These are phyloP conservation scores for Colletotrichum tofieldiae DNA, from an alignment of 2,329 filamentous ascomycete species.

Conservation along the genomic window DNA sequence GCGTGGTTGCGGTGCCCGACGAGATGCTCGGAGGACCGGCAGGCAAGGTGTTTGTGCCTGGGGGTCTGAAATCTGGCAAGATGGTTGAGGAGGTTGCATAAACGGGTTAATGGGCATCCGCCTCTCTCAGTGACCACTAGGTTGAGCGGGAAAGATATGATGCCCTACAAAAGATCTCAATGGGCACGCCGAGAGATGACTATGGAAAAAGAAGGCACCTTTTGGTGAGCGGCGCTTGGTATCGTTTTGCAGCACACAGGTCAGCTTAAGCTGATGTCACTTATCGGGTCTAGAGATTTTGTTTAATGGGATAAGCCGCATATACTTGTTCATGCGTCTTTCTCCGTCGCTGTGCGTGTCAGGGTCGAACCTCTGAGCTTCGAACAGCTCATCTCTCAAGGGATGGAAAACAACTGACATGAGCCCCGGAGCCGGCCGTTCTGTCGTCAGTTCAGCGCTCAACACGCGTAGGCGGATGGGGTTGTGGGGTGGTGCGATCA, in stretches of 20 bases:
- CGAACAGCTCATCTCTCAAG: background rate
- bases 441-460: slow-evolving; percentile 5
- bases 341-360: background rate
- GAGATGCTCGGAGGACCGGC: slow-evolving; percentile 77
- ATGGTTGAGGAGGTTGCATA: slow-evolving; percentile 71
- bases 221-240: slow-evolving; percentile 13
- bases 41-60: slow-evolving; percentile 70
- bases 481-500: slow-evolving; percentile 11
- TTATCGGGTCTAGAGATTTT: slow-evolving; percentile 13
- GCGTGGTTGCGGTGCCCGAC: slow-evolving; percentile 74
- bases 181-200: background rate
- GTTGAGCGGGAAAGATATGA: background rate
- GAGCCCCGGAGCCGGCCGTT: slow-evolving; percentile 4
- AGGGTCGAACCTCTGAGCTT: background rate
- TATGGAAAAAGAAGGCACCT: background rate
- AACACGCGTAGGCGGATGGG: background rate
- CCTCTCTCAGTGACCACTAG: background rate
- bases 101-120: background rate
- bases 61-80: slow-evolving; percentile 58
- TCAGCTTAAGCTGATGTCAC: background rate
- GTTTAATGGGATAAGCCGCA: background rate
- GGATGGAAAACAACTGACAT: background rate
- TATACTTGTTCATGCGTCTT: background rate
- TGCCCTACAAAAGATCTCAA: background rate
- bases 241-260: slow-evolving; percentile 10